Conservation (phyloP, 108 stramenopile species). For the Skeletonema grethae region DNA sequence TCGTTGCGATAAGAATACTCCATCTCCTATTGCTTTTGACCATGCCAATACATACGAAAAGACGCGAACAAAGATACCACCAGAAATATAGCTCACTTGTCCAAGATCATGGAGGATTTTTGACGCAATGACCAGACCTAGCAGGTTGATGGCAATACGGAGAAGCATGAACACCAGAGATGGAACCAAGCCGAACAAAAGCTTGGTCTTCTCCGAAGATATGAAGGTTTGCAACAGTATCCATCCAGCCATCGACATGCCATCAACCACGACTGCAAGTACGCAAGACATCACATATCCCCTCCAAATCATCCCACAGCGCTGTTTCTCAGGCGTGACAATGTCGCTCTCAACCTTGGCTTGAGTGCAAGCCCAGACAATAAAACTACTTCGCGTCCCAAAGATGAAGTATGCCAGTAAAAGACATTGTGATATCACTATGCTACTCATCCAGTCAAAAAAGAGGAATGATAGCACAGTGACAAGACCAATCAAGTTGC, state of each 20-base stretch:
- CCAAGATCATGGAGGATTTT: slow-evolving; percentile 41
- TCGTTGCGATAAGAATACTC: slow-evolving; percentile 17
- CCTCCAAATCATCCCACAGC: slow-evolving; percentile 55
- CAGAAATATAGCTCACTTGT: slow-evolving; percentile 24
- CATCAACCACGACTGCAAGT: slow-evolving; percentile 51
- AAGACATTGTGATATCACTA: slow-evolving; percentile 24
- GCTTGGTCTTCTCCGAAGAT: not conserved
- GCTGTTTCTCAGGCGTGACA: slow-evolving; percentile 29
- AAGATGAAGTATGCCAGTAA: slow-evolving; percentile 34
- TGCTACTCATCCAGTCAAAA: slow-evolving; percentile 16
- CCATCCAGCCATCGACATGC: slow-evolving; percentile 68
- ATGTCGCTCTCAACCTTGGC: slow-evolving; percentile 35
- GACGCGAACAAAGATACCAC: slow-evolving; percentile 30
- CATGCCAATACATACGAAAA: slow-evolving; percentile 33
- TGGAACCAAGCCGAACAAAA: slow-evolving; percentile 21
- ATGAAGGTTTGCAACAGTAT: slow-evolving; percentile 25
- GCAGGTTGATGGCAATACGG: slow-evolving; percentile 20
- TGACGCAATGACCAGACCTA: slow-evolving; percentile 35
- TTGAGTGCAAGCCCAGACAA: slow-evolving; percentile 35
- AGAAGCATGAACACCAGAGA: slow-evolving; percentile 27
- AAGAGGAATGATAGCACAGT: slow-evolving; percentile 25
- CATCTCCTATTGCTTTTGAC: slow-evolving; percentile 37
- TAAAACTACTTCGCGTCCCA: slow-evolving; percentile 30
- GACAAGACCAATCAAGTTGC: slow-evolving; percentile 29
- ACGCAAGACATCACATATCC: slow-evolving; percentile 47